Evolutionary conservation across 2,329 filamentous ascomycete species (phyloP), one percentile per base, ranked within the genome.

Genomic region (Phoma sp.): DNA sequence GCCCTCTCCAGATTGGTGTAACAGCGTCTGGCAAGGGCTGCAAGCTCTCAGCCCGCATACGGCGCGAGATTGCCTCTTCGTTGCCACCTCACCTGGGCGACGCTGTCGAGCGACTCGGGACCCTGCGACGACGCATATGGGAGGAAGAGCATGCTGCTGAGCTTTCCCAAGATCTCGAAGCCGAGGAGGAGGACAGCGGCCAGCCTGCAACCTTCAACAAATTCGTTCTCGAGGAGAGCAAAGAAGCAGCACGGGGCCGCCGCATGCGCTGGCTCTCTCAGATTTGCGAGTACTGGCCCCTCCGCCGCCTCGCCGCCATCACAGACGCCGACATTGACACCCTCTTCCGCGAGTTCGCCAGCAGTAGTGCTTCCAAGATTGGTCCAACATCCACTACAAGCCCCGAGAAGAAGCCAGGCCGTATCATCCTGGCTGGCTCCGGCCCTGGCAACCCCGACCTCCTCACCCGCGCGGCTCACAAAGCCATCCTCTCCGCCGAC

Each of bases 281-380:
- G 73, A 92, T 99, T 47, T 99, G 95, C 82, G 95, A 99, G 79
- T 99, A 99, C 77, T 99, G 95, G 95, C 93, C 95, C 1, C 82
- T 99, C 24, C 88, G 87, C 60, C 86, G 90, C 17, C 84, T 99
- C 1, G 92, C 92, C 7, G 82, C 84, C 36, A 88, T 98, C 60
- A 88, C 85, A 3, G 91, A 96, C 67, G 83, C 84, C 8, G 93
- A 98, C 64, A 87, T 97, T 6, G 86, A 91, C 15, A 75, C 78
- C 12, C 85, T 98, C 0, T 82, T 99, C n/a, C 79, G 84, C 59
- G 87, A 90, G 2, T 96, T 96, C 68, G 78, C 82, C 36, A 65
- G 51, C 44, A 73, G 76, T 39, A 75, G 75, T 44, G 66, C 73
- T 19, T 69, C 71, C 7, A 66, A 73, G 39, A 65, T 64, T 37